Base-by-base conservation (phyloP, 371 early-diverging fungal species). In the Phascolomyces articulosus region DNA sequence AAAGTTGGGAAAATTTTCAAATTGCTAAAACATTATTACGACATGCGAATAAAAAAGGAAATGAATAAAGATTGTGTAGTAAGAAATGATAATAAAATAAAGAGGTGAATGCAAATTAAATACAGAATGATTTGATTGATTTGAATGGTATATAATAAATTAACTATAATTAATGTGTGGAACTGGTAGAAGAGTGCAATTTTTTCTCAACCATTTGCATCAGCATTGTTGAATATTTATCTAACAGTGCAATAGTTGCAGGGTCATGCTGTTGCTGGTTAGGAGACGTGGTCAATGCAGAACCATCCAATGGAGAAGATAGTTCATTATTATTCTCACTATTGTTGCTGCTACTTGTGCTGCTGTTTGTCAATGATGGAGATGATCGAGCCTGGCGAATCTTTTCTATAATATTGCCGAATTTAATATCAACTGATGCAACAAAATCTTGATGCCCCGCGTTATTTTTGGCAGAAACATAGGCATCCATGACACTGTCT, bases 401-500 rank as follows among this genome's bases (percentile, higher is more conserved):
- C 18, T 40, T 38, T 6, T 59, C 27, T 13, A 26, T 27, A 11
- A 59, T 41, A 20, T 16, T n/a, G 18, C 28, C 41, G 9, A 59
- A 27, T 29, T 59, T 59, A 16, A 6, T 6, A 16, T 40, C 44
- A 4, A 59, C 47, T 23, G 48, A 18, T 28, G 41, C 4, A 23
- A 59, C 8, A 47, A 59, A 59, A 1, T 26, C 29, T 31, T 27
- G 40, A 58, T 27, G 40, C 15, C 13, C 7, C 4, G 40, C 24
- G 18, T 8, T 44, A 27, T n/a, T 28, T 21, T 47, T 59, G 9
- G n/a, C 44, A 8, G 60, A 40, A 7, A 24, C 20, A n/a, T 59
- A 59, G 3, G 47, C 21, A 26, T 73, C 71, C 20, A 80, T 27
- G 0, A 80, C 78, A 26, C 69, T 71, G 7, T 75, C 74, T 18